These are phyloP conservation scores for Trichoderma breve DNA, from an alignment of 2,329 filamentous ascomycete species.

Conservation along the genomic window DNA sequence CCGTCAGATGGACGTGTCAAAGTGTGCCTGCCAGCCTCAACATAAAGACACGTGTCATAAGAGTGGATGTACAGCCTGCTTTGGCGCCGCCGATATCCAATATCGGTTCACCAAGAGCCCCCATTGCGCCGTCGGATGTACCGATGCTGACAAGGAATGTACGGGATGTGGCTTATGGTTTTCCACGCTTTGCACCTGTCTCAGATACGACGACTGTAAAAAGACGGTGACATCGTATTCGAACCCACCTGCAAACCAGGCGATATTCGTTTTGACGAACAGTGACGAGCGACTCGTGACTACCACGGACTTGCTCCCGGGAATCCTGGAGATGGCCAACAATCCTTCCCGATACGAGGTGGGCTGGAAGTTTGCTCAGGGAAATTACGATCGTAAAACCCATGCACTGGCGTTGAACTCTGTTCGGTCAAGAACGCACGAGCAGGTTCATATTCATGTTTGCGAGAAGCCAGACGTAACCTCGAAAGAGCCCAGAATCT, in stretches of 20 bases:
- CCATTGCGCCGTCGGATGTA: neutral
- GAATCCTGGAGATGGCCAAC: neutral
- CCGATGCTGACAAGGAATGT: neutral
- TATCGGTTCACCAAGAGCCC: neutral
- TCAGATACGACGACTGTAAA: neutral
- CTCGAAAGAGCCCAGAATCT: neutral
- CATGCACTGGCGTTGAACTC: slow-evolving; percentile 2
- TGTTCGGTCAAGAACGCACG: neutral
- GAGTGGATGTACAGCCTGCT: neutral
- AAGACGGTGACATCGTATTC: neutral
- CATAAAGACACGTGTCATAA: neutral
- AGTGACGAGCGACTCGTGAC: neutral
- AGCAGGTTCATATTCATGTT: slow-evolving; percentile 9
- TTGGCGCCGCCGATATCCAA: neutral
- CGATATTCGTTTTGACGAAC: neutral
- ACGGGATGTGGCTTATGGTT: neutral
- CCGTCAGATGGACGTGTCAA: neutral
- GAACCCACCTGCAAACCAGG: neutral
- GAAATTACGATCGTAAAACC: neutral
- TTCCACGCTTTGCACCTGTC: neutral
- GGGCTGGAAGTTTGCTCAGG: neutral
- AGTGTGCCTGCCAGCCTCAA: neutral
- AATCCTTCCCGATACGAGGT: neutral
- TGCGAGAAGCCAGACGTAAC: neutral
- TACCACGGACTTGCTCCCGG: neutral